These are phyloP conservation scores for Vigna radiata DNA, from an alignment of 306 rosid species.

Conservation along the genomic window DNA sequence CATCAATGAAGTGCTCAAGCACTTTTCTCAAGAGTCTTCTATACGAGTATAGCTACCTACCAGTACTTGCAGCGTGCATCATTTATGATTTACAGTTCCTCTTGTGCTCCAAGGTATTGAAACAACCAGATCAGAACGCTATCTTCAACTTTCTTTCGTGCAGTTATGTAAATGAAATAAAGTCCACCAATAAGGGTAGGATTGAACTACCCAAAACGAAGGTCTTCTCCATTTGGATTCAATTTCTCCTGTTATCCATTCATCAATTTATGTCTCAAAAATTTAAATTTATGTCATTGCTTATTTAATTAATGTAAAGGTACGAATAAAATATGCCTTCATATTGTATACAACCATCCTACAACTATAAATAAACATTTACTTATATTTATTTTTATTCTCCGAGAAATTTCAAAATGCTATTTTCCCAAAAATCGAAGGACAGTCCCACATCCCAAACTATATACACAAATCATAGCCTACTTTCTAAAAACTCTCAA, in stretches of 20 bases:
- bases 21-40: conserved; percentile 28
- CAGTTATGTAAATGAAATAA: background rate
- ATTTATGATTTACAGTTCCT: conserved; percentile 20
- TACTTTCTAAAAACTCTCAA: too few species aligned
- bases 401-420: too few species aligned
- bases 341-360: too few species aligned
- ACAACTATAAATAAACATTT: too few species aligned
- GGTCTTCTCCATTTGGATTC: conserved; percentile 1
- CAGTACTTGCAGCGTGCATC: background rate
- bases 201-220: background rate
- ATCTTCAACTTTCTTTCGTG: background rate
- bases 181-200: background rate
- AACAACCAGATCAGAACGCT: conserved; percentile 23
- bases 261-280: background rate
- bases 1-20: conserved; percentile 40
- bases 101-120: conserved; percentile 6
- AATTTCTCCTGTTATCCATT: background rate
- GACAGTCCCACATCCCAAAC: too few species aligned
- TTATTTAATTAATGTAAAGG: too few species aligned
- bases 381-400: too few species aligned
- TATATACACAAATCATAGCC: too few species aligned
- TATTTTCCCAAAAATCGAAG: too few species aligned
- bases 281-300: background rate
- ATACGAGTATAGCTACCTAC: background rate
- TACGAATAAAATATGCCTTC: too few species aligned